Conservation (phyloP, 2,329 filamentous ascomycete species). For the Pseudopyricularia javanii region DNA sequence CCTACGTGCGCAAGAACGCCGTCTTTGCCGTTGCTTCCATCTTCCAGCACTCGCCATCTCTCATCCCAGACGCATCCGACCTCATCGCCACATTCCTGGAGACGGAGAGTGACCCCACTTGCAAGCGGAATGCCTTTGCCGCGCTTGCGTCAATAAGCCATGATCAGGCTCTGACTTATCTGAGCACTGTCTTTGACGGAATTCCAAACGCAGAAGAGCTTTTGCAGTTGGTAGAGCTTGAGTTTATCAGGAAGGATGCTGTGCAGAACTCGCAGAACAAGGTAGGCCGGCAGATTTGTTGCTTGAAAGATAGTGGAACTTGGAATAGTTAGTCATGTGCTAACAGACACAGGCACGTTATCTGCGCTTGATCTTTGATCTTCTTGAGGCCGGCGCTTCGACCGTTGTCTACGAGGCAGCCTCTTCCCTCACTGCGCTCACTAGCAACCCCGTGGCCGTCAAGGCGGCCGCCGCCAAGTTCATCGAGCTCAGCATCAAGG, state of each 20-base stretch:
- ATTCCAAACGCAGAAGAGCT: constrained; percentile 92
- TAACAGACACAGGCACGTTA: constrained; percentile 59
- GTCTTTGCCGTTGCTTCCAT: constrained; percentile 93
- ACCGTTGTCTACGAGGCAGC: constrained; percentile 97
- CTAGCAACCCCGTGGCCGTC: constrained; percentile 91
- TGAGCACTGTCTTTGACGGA: constrained; percentile 81
- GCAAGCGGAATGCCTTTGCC: constrained; percentile 95
- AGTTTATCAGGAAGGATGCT: constrained; percentile 98
- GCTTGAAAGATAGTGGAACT: not conserved
- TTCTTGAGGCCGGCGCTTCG: constrained; percentile 82
- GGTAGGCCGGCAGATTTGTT: constrained; percentile 29
- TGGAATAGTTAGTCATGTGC: constrained; percentile 4
- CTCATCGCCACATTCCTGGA: constrained; percentile 83
- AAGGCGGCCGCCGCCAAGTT: constrained; percentile 95
- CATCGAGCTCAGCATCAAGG: constrained; percentile 93
- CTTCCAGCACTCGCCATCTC: constrained; percentile 74
- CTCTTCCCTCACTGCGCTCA: constrained; percentile 84
- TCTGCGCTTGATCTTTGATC: constrained; percentile 86
- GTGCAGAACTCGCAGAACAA: constrained; percentile 90
- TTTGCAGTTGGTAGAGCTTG: constrained; percentile 82
- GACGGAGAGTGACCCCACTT: constrained; percentile 83
- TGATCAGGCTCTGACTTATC: constrained; percentile 78
- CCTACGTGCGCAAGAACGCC: constrained; percentile 96
- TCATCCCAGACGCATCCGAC: constrained; percentile 93
- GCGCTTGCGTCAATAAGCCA: constrained; percentile 85